Percentiles rank a stretch among this genome's conserved stretches.
phyloP scores from a whole-genome alignment of 176 grass and related monocot genomes.

The Triticum urartu region DNA sequence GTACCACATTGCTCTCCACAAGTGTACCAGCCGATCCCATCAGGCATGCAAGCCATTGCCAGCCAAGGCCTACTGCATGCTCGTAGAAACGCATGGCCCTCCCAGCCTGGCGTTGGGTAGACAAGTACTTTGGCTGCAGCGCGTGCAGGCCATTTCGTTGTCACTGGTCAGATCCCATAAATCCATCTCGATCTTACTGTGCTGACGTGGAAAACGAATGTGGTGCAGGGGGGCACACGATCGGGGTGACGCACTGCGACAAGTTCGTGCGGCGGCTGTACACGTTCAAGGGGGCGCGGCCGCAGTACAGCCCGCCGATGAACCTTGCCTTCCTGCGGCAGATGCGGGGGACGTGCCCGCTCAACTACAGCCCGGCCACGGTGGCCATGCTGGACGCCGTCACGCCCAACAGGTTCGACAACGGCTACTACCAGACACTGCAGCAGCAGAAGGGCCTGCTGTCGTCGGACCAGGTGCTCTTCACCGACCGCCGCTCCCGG shows the following conservation, averaged over 20 bases:
- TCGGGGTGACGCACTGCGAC: constrained; percentile 86
- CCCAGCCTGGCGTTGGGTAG: too few species aligned
- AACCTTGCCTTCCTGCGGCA: constrained; percentile 71
- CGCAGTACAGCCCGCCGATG: constrained; percentile 55
- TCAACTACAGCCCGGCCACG: constrained; percentile 50
- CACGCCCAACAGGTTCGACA: constrained; percentile 70
- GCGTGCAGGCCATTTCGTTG: too few species aligned
- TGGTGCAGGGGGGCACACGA: constrained; percentile 64
- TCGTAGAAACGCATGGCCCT: too few species aligned
- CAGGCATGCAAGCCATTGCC: too few species aligned
- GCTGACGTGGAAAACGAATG: not conserved
- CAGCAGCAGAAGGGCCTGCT: constrained; percentile 78
- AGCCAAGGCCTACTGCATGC: too few species aligned
- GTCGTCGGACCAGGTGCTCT: constrained; percentile 73
- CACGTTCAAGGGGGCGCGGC: constrained; percentile 49
- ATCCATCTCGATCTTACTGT: too few species aligned
- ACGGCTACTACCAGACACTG: constrained; percentile 73
- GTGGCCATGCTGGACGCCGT: constrained; percentile 71
- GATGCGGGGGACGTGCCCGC: constrained; percentile 76
- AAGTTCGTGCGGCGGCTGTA: constrained; percentile 84
- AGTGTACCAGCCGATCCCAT: too few species aligned
- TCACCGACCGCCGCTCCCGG: constrained; percentile 67
- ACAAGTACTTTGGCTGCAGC: too few species aligned
- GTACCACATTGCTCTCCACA: too few species aligned
- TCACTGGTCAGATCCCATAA: too few species aligned